Conservation (phyloP, 1,284 basidiomycete genomes). For the Mrakiaceae sp. region DNA sequence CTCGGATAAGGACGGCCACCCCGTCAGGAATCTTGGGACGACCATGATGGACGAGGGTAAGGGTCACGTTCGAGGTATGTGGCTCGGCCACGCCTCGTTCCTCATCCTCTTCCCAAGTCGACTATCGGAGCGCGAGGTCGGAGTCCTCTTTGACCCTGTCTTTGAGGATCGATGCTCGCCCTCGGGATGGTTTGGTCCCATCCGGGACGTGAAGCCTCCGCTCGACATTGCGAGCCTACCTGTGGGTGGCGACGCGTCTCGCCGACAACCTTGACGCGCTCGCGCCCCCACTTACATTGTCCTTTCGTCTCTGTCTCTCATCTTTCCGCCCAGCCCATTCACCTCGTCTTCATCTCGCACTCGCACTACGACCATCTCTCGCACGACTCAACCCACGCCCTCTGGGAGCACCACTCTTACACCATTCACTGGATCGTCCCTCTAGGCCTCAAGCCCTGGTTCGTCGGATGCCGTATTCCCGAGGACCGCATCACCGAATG, state of each 20-base stretch:
- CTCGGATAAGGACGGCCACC: not conserved
- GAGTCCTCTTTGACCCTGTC: constrained; percentile 12
- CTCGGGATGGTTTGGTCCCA: not conserved
- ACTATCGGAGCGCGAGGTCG: not conserved
- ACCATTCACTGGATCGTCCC: constrained; percentile 12
- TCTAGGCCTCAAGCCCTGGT: constrained; percentile 5
- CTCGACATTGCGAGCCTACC: constrained; percentile 3
- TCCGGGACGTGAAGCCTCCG: constrained; percentile 1
- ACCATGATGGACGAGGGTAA: not conserved
- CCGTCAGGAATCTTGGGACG: not conserved
- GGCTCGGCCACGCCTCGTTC: constrained; percentile 12
- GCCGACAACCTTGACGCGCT: not conserved
- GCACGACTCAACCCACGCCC: not conserved
- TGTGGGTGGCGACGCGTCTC: not conserved
- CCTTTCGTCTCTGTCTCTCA: not conserved
- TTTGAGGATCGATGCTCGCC: constrained; percentile 11
- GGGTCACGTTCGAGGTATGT: constrained; percentile 3
- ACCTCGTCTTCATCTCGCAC: constrained; percentile 15
- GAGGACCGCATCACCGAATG: not conserved
- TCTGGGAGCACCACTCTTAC: not conserved
- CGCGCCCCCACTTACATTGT: not conserved
- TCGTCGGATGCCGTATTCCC: constrained; percentile 1
- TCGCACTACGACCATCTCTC: constrained; percentile 13
- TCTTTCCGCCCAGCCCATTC: not conserved
- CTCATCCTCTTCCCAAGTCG: not conserved